Conservation (phyloP, 139 green algal genomes). For the Closterium sp. region DNA sequence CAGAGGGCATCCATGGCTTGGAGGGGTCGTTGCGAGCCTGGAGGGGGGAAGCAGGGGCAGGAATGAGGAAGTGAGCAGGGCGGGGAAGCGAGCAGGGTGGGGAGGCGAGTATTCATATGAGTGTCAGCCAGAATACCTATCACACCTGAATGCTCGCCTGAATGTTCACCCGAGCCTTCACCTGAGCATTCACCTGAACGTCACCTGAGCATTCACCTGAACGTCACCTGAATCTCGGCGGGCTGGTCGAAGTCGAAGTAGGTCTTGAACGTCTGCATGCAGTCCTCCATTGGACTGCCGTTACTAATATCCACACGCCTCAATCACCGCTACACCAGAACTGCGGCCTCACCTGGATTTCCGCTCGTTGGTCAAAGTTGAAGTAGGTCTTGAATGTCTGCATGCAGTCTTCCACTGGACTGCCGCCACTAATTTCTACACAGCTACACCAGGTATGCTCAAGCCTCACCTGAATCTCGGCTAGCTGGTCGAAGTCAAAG, state of each 20-base stretch:
- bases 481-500: constrained; percentile 34
- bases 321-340: too few species aligned
- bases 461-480: background rate
- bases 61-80: too few species aligned
- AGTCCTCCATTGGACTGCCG: constrained; percentile 27
- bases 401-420: constrained; percentile 37
- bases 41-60: background rate
- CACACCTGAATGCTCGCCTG: too few species aligned
- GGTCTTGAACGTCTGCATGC: constrained; percentile 31
- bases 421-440: background rate
- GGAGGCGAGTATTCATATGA: too few species aligned
- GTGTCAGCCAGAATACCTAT: too few species aligned
- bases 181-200: background rate
- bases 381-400: constrained; percentile 35
- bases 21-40: background rate
- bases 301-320: too few species aligned
- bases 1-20: constrained; percentile 2
- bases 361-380: constrained; percentile 12
- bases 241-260: constrained; percentile 34
- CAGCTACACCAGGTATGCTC: too few species aligned
- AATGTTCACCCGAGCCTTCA: background rate
- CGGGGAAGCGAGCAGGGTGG: too few species aligned
- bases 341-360: background rate
- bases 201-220: too few species aligned
- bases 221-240: background rate